Conservation (phyloP, 208 protist species). For the Willaertia magna region DNA sequence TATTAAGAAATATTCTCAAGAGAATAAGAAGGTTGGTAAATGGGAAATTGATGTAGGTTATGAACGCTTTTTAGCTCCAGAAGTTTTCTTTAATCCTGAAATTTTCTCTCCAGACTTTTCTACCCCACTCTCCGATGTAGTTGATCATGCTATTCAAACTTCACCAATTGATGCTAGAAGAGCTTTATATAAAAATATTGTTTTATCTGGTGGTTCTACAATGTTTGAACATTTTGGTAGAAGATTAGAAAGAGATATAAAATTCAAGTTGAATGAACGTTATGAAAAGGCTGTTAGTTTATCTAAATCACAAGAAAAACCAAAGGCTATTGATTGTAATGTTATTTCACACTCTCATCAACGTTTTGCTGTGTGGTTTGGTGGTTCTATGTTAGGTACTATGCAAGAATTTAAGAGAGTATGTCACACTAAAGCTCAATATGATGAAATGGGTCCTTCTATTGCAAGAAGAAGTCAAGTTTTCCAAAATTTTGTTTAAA, state of each 20-base stretch:
- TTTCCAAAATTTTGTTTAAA: constrained; percentile 33
- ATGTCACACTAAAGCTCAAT: constrained; percentile 81
- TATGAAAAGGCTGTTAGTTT: constrained; percentile 14
- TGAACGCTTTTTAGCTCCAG: constrained; percentile 91
- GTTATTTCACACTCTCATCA: constrained; percentile 72
- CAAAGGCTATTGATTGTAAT: constrained; percentile 73
- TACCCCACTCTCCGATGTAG: constrained; percentile 72
- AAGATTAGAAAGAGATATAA: constrained; percentile 40
- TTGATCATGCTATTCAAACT: constrained; percentile 71
- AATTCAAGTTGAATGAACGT: constrained; percentile 44
- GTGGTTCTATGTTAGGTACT: constrained; percentile 77
- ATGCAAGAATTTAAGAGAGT: constrained; percentile 71
- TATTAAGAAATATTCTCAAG: constrained; percentile 51
- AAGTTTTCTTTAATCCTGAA: constrained; percentile 95
- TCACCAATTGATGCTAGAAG: constrained; percentile 91
- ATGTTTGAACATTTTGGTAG: constrained; percentile 88
- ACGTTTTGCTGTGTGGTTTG: constrained; percentile 84
- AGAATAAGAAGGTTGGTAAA: background rate
- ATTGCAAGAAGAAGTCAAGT: constrained; percentile 74
- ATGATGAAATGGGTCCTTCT: constrained; percentile 89
- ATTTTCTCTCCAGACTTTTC: constrained; percentile 78
- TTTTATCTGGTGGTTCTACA: constrained; percentile 91
- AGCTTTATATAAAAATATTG: constrained; percentile 85
- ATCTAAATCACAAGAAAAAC: background rate
- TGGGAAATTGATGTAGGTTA: constrained; percentile 81